These are phyloP conservation scores for Cyclotella baltica DNA, from an alignment of 108 stramenopile genomes.

Conservation along the genomic window DNA sequence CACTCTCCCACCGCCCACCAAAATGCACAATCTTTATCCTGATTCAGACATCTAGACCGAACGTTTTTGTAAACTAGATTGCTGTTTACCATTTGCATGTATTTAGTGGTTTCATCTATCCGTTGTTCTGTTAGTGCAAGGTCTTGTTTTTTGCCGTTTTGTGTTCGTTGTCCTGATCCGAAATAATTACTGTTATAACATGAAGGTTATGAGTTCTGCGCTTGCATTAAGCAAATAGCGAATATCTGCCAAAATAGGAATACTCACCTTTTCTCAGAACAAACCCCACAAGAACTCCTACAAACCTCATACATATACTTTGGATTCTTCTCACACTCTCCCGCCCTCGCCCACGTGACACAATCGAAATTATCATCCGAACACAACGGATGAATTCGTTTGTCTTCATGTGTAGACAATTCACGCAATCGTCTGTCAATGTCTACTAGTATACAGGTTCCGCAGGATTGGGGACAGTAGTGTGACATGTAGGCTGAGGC, in stretches of 20 bases:
- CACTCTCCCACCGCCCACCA: constrained; percentile 60
- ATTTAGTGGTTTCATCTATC: constrained; percentile 1
- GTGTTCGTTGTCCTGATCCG: not conserved
- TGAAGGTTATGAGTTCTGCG: not conserved
- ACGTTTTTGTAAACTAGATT: constrained; percentile 7
- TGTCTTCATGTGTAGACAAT: not conserved
- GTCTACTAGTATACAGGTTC: constrained; percentile 11
- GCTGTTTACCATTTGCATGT: constrained; percentile 28
- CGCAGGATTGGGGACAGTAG: constrained; percentile 23
- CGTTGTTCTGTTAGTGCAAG: not conserved
- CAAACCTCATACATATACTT: constrained; percentile 47
- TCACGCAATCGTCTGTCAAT: not conserved
- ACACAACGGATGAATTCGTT: constrained; percentile 3
- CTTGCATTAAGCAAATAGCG: not conserved
- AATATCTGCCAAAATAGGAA: not conserved
- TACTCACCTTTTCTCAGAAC: constrained; percentile 25
- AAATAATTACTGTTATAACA: constrained; percentile 4
- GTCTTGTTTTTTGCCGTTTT: not conserved
- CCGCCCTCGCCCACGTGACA: constrained; percentile 43
- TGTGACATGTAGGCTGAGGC: constrained; percentile 57
- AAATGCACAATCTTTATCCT: constrained; percentile 35
- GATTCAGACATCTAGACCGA: constrained; percentile 24
- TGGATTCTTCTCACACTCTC: constrained; percentile 56
- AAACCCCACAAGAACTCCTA: constrained; percentile 10
- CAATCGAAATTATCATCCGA: constrained; percentile 39